Base-by-base conservation (phyloP, 495 filamentous ascomycete species). In the Podospora fimiseda region DNA sequence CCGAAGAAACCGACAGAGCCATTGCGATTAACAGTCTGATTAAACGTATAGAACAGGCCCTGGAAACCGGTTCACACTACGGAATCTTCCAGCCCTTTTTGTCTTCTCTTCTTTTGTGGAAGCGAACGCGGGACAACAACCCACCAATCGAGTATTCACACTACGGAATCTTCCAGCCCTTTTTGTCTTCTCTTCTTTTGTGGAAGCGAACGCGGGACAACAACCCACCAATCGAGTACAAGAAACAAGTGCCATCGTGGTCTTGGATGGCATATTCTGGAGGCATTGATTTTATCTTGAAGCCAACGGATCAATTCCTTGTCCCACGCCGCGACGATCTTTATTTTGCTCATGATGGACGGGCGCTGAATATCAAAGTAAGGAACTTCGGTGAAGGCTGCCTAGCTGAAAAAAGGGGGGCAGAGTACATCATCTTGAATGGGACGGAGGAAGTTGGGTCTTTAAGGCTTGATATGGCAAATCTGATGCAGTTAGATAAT, bases 251-350 rank as follows among this genome's bases (percentile, higher is more conserved):
- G 38, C 52, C 52, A 50, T 55, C 52, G 36, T 55, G 52, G 52
- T 55, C 52, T 27, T 55, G 52, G 52, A 55, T 55, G 52, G 52
- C 52, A 42, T 55, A 55, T 42, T n/a, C 44, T 27, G 45, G 52
- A 50, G 45, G 45, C 33, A 49, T 55, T 36, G 40, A 37, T 38
- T 55, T 55, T 48, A 18, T 55, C 45, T 1, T 38, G 23, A 11
- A 42, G 15, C 18, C 36, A 22, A 23, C n/a, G 3, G 3, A 20
- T 18, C 2, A 33, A 11, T 33, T 33, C 11, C 27, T 33, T 33
- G 27, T 51, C 36, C 48, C 48, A 42, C 20, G 16, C 6, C 7
- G 2, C 48, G 48, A 23, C n/a, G 48, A 51, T 51, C 48, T 51
- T n/a, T 33, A 21, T 15, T 51, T 51, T 22, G 41, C 19, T 14